These are phyloP conservation scores for Didymella lethalis DNA, from an alignment of 2,329 filamentous ascomycete species.

Conservation along the genomic window DNA sequence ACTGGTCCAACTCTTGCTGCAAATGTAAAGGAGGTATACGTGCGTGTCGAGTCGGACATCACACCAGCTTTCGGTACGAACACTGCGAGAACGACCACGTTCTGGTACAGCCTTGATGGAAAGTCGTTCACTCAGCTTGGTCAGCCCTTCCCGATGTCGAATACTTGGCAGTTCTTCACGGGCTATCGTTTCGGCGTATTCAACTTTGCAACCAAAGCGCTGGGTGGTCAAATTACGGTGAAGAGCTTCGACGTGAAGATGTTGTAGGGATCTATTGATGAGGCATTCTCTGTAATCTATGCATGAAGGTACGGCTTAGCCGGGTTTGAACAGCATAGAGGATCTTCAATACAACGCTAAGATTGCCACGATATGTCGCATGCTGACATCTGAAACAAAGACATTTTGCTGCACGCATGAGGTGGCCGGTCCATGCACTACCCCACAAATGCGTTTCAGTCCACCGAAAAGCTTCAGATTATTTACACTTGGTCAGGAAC, in stretches of 20 bases:
- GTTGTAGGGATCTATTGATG: background rate
- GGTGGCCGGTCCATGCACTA: background rate
- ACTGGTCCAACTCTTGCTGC: constrained; percentile 29
- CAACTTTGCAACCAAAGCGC: constrained; percentile 48
- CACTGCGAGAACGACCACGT: constrained; percentile 37
- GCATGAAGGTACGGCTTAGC: background rate
- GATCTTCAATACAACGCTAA: background rate
- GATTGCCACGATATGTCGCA: constrained; percentile 1
- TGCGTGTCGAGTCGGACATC: constrained; percentile 48
- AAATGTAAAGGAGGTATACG: constrained; percentile 39
- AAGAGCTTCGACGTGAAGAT: constrained; percentile 27
- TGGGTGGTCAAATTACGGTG: constrained; percentile 45
- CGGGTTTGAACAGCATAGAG: background rate
- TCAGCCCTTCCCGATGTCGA: constrained; percentile 43
- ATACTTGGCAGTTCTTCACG: constrained; percentile 51
- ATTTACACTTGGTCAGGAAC: background rate
- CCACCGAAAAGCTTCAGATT: background rate
- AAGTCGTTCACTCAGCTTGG: constrained; percentile 44
- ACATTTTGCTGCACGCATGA: constrained; percentile 1
- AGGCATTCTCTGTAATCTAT: background rate
- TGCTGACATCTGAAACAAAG: no score
- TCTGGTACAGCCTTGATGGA: constrained; percentile 51
- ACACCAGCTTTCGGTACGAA: constrained; percentile 44
- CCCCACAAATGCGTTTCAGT: constrained; percentile 2
- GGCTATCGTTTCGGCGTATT: constrained; percentile 52